Base-by-base conservation (phyloP, 345 rosid species). In the Euphorbia lathyris region DNA sequence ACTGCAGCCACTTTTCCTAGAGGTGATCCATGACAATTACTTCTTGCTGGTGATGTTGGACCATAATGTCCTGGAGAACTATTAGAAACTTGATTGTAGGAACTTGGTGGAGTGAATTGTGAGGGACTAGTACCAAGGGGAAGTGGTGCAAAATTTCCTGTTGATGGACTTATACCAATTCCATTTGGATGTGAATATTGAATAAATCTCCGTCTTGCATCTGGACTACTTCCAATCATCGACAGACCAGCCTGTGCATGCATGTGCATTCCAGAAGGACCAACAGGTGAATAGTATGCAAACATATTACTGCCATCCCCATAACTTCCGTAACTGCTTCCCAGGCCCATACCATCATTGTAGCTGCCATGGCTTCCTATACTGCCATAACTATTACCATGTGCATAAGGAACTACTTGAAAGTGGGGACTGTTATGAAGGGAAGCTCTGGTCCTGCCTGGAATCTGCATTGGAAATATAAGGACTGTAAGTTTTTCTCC, bases 71-170 rank as follows among this genome's bases (percentile, higher is more conserved):
- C 97, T 70, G 97, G 96, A 80, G 98, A 90, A 55, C 98, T 90
- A 76, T 76, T 65, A 43, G 92, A 80, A 75, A 80, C 74, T 58
- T 89, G 96, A 82, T 81, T 58, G 71, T 81, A 87, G 52, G 97
- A 79, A 80, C 76, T 85, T 51, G 98, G 97, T 59, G 99, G 98
- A 63, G 98, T 92, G 70, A 90, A 96, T 22, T 96, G 99, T 1
- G 96, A 96, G 9, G 99, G 99, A 82, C 99, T 96, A 47, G 90
- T 89, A 58, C 98, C 99, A 22, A 92, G 95, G 63, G 98, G 94
- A 19, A 92, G 86, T 62, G 99, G 86, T 16, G 95, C 97, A 74
- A 88, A 88, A 83, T 80, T 92, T 81, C 97, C 96, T 53, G 94
- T 90, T 7, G 98, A 92, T 57, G 98, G 97, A 83, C 97, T 91